These are phyloP conservation scores for Cryomyces minteri DNA, from an alignment of 495 filamentous ascomycete species.

Conservation along the genomic window DNA sequence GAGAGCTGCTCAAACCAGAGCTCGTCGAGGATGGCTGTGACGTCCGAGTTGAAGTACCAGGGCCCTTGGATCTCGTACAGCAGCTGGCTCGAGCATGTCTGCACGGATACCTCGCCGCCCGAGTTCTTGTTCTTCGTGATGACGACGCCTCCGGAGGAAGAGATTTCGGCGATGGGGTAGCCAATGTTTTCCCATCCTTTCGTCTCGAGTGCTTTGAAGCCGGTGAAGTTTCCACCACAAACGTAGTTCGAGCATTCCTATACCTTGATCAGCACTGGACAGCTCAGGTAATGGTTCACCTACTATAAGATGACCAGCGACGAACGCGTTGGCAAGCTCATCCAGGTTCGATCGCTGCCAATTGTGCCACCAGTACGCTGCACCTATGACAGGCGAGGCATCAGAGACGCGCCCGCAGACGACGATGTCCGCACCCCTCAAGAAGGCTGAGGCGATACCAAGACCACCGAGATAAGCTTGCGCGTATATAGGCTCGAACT, in stretches of 20 bases:
- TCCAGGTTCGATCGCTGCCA: constrained; percentile 13
- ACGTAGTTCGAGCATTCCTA: neutral
- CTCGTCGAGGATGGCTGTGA: constrained; percentile 10
- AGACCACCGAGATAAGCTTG: constrained; percentile 21
- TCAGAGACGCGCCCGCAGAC: constrained; percentile 21
- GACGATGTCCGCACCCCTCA: constrained; percentile 20
- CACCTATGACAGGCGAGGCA: constrained; percentile 16
- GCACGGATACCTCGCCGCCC: constrained; percentile 7
- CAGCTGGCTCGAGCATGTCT: constrained; percentile 11
- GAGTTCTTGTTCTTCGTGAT: constrained; percentile 11
- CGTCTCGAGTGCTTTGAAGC: constrained; percentile 9
- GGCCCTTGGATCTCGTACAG: constrained; percentile 16
- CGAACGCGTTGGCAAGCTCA: constrained; percentile 12
- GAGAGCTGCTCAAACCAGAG: constrained; percentile 10
- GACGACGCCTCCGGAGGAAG: constrained; percentile 6
- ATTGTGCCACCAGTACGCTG: constrained; percentile 20
- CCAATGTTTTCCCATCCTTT: constrained; percentile 11
- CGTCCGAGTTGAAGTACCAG: constrained; percentile 14
- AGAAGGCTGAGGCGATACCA: constrained; percentile 18
- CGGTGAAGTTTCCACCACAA: constrained; percentile 10
- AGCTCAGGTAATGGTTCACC: constrained; percentile 1
- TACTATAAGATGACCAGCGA: constrained; percentile 14
- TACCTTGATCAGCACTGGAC: too few relatives aligned
- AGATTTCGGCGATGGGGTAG: constrained; percentile 14
- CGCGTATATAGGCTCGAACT: constrained; percentile 34